These are phyloP conservation scores for Aureobasidium sp. DNA, from an alignment of 2,329 filamentous ascomycete genomes.

Conservation along the genomic window DNA sequence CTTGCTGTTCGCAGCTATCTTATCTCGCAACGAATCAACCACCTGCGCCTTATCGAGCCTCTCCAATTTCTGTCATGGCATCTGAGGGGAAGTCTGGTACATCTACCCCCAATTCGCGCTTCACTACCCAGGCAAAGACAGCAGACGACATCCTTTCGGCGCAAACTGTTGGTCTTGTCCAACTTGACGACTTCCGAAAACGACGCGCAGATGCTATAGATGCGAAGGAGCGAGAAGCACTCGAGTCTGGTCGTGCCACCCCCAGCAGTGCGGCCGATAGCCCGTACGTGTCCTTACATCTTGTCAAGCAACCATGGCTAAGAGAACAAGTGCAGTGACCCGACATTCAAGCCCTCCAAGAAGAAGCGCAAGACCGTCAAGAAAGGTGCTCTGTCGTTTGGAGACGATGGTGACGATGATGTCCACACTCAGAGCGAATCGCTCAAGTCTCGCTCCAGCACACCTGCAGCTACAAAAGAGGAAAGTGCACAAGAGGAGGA, in stretches of 20 bases:
- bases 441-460: background rate
- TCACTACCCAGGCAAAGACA: slow-evolving; percentile 67
- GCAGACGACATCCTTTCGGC: slow-evolving; percentile 77
- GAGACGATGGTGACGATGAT: slow-evolving; percentile 49
- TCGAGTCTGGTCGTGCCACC: slow-evolving; percentile 6
- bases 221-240: slow-evolving; percentile 47
- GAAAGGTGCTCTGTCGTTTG: slow-evolving; percentile 62
- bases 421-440: background rate
- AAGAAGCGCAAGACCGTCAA: slow-evolving; percentile 49
- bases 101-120: slow-evolving; percentile 43
- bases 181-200: slow-evolving; percentile 91
- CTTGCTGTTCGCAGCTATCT: background rate
- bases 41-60: background rate
- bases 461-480: slow-evolving; percentile 8
- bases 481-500: background rate
- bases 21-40: background rate
- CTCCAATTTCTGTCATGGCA: slow-evolving; percentile 15
- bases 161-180: slow-evolving; percentile 83
- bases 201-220: slow-evolving; percentile 90
- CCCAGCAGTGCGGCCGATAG: slow-evolving; percentile 53
- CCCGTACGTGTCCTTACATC: slow-evolving; percentile 32
- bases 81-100: slow-evolving; percentile 16
- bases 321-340: slow-evolving; percentile 51
- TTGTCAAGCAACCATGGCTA: slow-evolving; percentile 33
- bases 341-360: slow-evolving; percentile 47